Evolutionary conservation across 208 protist genomes (phyloP), one percentile per base, ranked within the genome.

Genomic region (Endotrypanum monterogeii): DNA sequence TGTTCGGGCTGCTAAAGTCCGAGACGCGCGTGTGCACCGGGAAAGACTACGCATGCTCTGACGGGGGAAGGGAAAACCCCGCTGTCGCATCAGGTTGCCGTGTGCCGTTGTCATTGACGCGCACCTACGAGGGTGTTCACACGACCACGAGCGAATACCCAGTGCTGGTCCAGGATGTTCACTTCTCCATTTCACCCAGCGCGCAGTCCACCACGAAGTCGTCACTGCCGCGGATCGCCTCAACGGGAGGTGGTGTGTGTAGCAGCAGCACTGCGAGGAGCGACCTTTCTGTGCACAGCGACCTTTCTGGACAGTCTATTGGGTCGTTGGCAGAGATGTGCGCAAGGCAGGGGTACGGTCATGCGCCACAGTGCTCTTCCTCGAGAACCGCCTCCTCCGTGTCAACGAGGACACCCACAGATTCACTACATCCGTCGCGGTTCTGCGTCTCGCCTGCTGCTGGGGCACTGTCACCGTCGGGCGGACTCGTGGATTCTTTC

Each of bases 1-100:
- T 83, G 20, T 84, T 78, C 66, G 83, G 82, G 30, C 74, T 86
- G 8, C 69, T 86, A 35, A 55, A 71, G 30, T n/a, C 67, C 28
- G 32, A 71, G 50, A 20, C 51, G 51, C 51, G 32, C 52, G 14
- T 6, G 67, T 11, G 67, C 16, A 23, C 20, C 67, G 32, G 16
- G 35, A 4, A 14, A 16, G 37, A 32, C 25, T 30, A 12, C 16
- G 14, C 37, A 4, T 28, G 20, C 28, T 8, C 14, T 56, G 35
- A 20, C 0, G 30, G 14, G 32, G 54, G 44, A 23, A 25, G 25
- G 18, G 37, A 23, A 32, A 16, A 14, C 35, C 28, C 46, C 11
- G 52, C 46, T 30, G 52, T 2, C 23, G 2, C 41, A 8, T 12
- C 55, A 6, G 57, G 20, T 25, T 48, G 54, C 37, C 62, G 41